phyloP scores from a whole-genome alignment of 257 asterid genomes.

The Petunia secreta region DNA sequence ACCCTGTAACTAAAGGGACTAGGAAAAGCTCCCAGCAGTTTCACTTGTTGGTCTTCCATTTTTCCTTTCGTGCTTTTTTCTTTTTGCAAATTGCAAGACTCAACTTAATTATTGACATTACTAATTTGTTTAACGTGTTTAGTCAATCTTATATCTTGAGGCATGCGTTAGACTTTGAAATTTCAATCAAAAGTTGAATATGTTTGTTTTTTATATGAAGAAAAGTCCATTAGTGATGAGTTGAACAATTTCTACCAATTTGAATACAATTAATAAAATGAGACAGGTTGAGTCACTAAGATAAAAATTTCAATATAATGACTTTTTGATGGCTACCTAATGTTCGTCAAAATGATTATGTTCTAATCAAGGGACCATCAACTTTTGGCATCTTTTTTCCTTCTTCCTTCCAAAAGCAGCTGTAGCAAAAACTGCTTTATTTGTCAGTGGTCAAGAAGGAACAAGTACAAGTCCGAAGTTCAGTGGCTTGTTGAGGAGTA shows the following conservation, averaged over 20 bases:
- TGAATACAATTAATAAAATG: background rate
- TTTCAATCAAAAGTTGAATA: background rate
- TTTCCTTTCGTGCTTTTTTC: background rate
- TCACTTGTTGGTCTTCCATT: slow-evolving; percentile 33
- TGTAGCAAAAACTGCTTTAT: too few species aligned
- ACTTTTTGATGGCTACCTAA: background rate
- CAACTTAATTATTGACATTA: too few species aligned
- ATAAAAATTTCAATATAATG: background rate
- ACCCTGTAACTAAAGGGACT: slow-evolving; percentile 32
- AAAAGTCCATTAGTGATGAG: background rate
- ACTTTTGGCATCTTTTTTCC: background rate
- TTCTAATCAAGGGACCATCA: background rate
- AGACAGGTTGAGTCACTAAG: background rate
- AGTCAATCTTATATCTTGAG: too few species aligned
- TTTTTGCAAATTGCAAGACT: background rate
- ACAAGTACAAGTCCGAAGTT: too few species aligned
- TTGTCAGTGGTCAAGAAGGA: too few species aligned
- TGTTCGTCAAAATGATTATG: background rate
- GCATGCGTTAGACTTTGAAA: background rate
- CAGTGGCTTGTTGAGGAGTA: too few species aligned
- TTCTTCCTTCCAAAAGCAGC: too few species aligned
- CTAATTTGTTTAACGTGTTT: too few species aligned
- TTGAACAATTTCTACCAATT: background rate
- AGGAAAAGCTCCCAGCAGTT: slow-evolving; percentile 36
- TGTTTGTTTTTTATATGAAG: background rate